phyloP scores from a whole-genome alignment of 2,329 filamentous ascomycete genomes.

The Penicillium nordicum region DNA sequence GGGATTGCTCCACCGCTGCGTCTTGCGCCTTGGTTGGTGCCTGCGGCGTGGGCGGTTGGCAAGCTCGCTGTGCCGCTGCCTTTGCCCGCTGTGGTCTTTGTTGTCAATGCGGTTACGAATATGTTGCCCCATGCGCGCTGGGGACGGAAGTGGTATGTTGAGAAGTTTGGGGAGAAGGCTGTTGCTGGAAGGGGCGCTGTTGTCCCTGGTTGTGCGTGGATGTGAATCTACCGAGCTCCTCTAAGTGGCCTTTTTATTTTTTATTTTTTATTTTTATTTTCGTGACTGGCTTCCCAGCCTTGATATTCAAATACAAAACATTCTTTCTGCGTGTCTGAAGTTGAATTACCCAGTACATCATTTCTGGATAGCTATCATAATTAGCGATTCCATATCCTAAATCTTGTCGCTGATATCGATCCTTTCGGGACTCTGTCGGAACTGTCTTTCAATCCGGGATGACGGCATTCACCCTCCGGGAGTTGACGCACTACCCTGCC shows the following conservation, averaged over 20 bases:
- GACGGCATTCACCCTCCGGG: too few relatives aligned
- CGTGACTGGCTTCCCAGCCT: too few relatives aligned
- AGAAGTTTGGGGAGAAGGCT: constrained; percentile 81
- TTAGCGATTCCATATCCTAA: too few relatives aligned
- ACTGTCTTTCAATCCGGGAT: too few relatives aligned
- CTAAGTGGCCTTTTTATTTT: not conserved
- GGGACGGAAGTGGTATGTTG: constrained; percentile 80
- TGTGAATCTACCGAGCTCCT: constrained; percentile 22
- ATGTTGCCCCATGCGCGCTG: constrained; percentile 85
- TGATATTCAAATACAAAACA: too few relatives aligned
- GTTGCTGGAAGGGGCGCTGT: constrained; percentile 72
- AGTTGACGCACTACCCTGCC: too few relatives aligned
- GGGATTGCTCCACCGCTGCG: constrained; percentile 23
- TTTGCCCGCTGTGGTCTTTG: constrained; percentile 73
- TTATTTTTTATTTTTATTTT: too few relatives aligned
- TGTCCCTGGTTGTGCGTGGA: constrained; percentile 53
- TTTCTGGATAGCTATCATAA: too few relatives aligned
- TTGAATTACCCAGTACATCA: too few relatives aligned
- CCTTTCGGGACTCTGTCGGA: too few relatives aligned
- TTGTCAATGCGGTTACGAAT: constrained; percentile 80
- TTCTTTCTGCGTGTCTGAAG: too few relatives aligned
- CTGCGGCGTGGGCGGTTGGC: constrained; percentile 29
- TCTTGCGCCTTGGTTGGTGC: constrained; percentile 38
- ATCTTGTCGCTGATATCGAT: too few relatives aligned
- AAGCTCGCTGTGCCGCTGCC: constrained; percentile 49